phyloP scores from a whole-genome alignment of 179 eudicot genomes.

The Sideroxylon spinosum region DNA sequence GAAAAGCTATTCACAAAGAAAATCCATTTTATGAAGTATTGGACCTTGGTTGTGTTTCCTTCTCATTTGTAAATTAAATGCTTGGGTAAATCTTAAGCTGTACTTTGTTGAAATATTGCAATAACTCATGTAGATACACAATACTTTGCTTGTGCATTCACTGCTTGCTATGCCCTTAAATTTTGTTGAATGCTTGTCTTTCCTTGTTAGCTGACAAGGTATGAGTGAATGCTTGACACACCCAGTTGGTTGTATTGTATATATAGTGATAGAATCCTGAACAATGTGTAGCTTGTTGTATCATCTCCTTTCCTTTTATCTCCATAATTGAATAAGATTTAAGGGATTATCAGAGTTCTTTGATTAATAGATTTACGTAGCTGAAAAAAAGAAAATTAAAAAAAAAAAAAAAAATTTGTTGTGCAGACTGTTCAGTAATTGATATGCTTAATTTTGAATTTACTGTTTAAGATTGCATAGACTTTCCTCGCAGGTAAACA shows the following conservation, averaged over 20 bases:
- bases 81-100: neutral
- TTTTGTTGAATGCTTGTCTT: neutral
- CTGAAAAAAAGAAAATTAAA: too few species aligned
- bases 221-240: too few species aligned
- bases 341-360: neutral
- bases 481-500: slow-evolving; percentile 64
- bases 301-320: neutral
- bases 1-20: too few species aligned
- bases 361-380: too few species aligned
- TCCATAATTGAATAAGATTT: neutral
- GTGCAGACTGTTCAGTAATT: neutral
- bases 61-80: neutral
- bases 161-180: neutral
- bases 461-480: neutral
- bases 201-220: too few species aligned
- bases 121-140: neutral
- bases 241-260: too few species aligned
- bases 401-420: too few species aligned
- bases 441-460: neutral
- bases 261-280: too few species aligned
- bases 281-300: too few species aligned
- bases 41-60: neutral
- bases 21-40: too few species aligned
- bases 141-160: neutral
- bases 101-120: neutral